Base-by-base conservation (phyloP, 2,329 filamentous ascomycete species). In the Neonectria ditissima region DNA sequence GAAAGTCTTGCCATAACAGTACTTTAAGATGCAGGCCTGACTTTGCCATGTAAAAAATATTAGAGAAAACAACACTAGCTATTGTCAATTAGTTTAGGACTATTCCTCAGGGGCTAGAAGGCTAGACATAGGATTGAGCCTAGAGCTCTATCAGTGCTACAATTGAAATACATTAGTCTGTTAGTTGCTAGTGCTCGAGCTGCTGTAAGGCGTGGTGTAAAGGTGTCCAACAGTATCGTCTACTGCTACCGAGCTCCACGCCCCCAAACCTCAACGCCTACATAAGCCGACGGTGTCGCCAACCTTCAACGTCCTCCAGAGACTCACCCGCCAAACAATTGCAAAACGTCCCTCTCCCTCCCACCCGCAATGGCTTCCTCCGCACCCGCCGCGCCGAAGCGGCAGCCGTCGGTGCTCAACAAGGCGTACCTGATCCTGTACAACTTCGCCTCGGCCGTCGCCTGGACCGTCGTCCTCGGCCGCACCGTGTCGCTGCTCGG, bases 391-490 rank as follows among this genome's bases (percentile, higher is more conserved):
- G 53, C 39, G n/a, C 48, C 43, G n/a, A 71, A 73, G 63, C 70
- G 69, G 56, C 66, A 67, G 52, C 60, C 74, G 45, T 78, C 76
- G 34, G 57, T 69, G 18, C 59, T 83, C 66, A 89, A 88, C 77
- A 85, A 82, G 59, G 82, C 81, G 75, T 97, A 97, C 82, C 88
- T 98, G 57, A 85, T 94, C 75, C 82, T 89, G 72, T 99, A 98
- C 87, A 98, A 98, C 81, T 85, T 89, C 73, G 75, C 90, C 68
- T 97, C 91, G 56, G 88, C 93, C 65, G 77, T 89, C 22, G 87
- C 95, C 56, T 99, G 96, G 96, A 80, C 86, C 43, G 87, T 88
- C 18, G 89, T 97, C 57, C 87, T 97, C 43, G 86, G 87, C 58
- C 88, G 92, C 64, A 90, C 92, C 3, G 73, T 89, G 26, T 68